These are phyloP conservation scores for Cucurbita maxima DNA, from an alignment of 306 rosid species.

Conservation along the genomic window DNA sequence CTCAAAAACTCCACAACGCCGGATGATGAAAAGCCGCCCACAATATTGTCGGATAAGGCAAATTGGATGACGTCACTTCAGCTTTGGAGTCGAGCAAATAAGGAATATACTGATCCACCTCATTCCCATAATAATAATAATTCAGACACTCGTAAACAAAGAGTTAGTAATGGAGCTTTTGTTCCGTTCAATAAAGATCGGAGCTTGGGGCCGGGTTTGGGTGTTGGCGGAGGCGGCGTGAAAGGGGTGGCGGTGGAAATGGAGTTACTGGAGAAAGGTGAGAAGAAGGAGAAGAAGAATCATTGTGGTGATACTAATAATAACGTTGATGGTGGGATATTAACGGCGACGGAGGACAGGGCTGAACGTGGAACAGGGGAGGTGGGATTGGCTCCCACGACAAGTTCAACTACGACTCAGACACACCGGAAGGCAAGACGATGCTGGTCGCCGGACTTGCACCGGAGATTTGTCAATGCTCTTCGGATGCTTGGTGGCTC, in stretches of 20 bases:
- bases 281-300: neutral
- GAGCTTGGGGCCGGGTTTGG: neutral
- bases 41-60: constrained; percentile 60
- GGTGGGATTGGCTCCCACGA: neutral
- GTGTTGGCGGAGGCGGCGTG: neutral
- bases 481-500: constrained; percentile 72
- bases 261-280: neutral
- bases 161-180: constrained; percentile 59
- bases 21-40: constrained; percentile 29
- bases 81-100: constrained; percentile 69
- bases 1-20: constrained; percentile 42
- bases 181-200: constrained; percentile 76
- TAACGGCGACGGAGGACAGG: neutral
- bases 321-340: neutral
- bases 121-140: constrained; percentile 9
- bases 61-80: constrained; percentile 97
- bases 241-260: neutral
- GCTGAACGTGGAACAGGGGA: neutral
- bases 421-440: constrained; percentile 53
- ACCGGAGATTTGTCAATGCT: constrained; percentile 56
- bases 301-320: neutral
- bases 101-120: no score
- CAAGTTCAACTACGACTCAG: constrained; percentile 10
- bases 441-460: constrained; percentile 70
- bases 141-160: neutral